Base-by-base conservation (phyloP, 148 eudicot species). In the Pouteria glomerata region DNA sequence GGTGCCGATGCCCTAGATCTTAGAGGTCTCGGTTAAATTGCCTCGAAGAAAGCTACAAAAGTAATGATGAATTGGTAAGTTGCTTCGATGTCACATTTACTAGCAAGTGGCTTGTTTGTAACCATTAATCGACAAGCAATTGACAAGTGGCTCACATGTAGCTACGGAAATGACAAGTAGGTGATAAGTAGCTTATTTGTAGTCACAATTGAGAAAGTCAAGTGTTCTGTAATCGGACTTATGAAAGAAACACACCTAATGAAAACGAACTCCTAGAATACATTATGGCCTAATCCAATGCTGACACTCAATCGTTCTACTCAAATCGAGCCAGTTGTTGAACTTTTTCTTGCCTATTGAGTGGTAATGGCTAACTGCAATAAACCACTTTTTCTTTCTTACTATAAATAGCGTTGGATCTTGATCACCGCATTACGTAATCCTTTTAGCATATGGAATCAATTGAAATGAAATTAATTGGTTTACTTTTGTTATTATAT, bases 401-500 rank as follows among this genome's bases (percentile, higher is more conserved):
- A 63, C 30, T 41, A 37, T 18, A 15, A 27, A 44, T 42, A 42
- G 16, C 34, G 34, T 44, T 44, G 23, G 2, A 27, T 65, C n/a
- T 23, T 41, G 48, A 41, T 23, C 50, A 63, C 29, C 13, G 23
- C 13, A 45, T 53, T 23, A 15, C 29, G 6, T 30, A 34, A 69
- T 35, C 30, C 29, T 34, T 66, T 29, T 55, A 18, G 24, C 29
- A 8, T 56, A n/a, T 10, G 0, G 61, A 19, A 18, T 39, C 27
- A 24, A 37, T 35, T 23, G 23, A n/a, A 35, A 18, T 8, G 7
- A 69, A 24, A 31, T 31, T 8, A 23, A 34, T 45, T 70, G 68
- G 29, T 76, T 70, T 66, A n/a, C 19, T 74, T 74, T 47, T 56
- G 44, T 51, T 48, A 13, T 68, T 47, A 34, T 45, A 51, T 59